Evolutionary conservation across 31 red algal species (phyloP).

Genomic region (Endocladia muricata): DNA sequence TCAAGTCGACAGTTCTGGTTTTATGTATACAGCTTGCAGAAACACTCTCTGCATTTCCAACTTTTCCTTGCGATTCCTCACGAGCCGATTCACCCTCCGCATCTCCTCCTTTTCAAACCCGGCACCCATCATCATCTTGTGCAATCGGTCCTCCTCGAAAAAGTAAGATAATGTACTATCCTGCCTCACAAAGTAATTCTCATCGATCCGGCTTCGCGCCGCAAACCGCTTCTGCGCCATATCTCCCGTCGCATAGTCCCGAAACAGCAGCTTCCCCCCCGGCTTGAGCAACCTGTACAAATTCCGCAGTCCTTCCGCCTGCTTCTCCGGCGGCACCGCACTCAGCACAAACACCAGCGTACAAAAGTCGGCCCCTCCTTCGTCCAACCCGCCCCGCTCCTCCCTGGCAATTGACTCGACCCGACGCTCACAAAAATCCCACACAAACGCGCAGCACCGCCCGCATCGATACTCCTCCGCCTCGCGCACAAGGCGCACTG

Average conservation of each 20-base stretch:
- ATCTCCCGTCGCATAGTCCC: slow-evolving; percentile 52
- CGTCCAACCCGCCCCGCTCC: background rate
- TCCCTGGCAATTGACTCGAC: background rate
- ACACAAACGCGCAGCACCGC: slow-evolving; percentile 64
- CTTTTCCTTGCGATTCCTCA: slow-evolving; percentile 50
- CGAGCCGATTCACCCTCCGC: slow-evolving; percentile 31
- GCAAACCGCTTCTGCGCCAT: slow-evolving; percentile 41
- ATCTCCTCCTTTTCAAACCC: slow-evolving; percentile 34
- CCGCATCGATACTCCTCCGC: slow-evolving; percentile 63
- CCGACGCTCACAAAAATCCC: slow-evolving; percentile 56
- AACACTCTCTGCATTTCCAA: slow-evolving; percentile 41
- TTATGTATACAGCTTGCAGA: slow-evolving; percentile 52
- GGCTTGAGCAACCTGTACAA: slow-evolving; percentile 14
- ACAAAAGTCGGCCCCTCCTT: slow-evolving; percentile 56
- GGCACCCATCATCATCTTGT: slow-evolving; percentile 15
- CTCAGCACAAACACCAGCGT: slow-evolving; percentile 83
- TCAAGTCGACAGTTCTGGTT: too few relatives aligned
- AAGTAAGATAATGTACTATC: slow-evolving; percentile 76
- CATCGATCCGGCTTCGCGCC: slow-evolving; percentile 3
- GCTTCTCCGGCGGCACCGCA: slow-evolving; percentile 47
- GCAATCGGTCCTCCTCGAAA: slow-evolving; percentile 45
- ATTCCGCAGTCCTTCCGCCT: slow-evolving; percentile 5
- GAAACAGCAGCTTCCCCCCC: slow-evolving; percentile 42
- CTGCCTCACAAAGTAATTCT: slow-evolving; percentile 30
- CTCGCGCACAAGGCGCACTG: slow-evolving; percentile 35